Evolutionary conservation across 2,329 filamentous ascomycete genomes (phyloP), one percentile per base, ranked within the genome.

Genomic region (Didymella exigua): DNA sequence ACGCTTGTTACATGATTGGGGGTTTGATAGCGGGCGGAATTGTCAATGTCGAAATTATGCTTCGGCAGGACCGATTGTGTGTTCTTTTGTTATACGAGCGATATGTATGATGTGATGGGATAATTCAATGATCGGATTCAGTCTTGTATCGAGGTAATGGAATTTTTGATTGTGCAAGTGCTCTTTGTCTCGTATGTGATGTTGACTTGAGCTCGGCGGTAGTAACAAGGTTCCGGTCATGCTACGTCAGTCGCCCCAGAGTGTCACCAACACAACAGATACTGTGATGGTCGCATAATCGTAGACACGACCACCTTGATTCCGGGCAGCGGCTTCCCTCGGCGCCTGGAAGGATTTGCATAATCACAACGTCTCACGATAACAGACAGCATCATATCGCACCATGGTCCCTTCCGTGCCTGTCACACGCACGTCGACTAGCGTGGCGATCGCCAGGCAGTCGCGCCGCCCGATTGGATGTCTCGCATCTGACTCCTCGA

Each of bases 31-130:
- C 45, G 33, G 16, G 38, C 24, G 9, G 30, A 30, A 16, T 30
- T 26, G 30, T 43, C n/a, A 44, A 43, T 50, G 56, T 33, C 31
- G 46, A 50, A 44, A 40, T 48, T 34, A 44, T 51, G 51, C 46
- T 53, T 62, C 63, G 63, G 63, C 63, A 52, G 63, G 63, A 59
- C 63, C 63, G 63, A 62, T 40, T 19, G 43, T 47, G 42, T 49
- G 36, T 42, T 60, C 18, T 50, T 44, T 55, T 49, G 41, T 51
- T 21, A 33, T 21, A 42, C 41, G 44, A 45, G 47, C 52, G 50
- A 57, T 54, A 55, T 60, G 59, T 64, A 62, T 48, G 60, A 61
- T 59, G 56, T 45, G 42, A 50, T 27, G 43, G 42, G 24, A 33
- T 48, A 45, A 36, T 48, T 23, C n/a, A 21, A 34, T 26, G 33